Percentiles rank a stretch among this genome's conserved stretches.
Conservation (phyloP, 139 green algal genomes). For the Coelastrella sp. region DNA sequence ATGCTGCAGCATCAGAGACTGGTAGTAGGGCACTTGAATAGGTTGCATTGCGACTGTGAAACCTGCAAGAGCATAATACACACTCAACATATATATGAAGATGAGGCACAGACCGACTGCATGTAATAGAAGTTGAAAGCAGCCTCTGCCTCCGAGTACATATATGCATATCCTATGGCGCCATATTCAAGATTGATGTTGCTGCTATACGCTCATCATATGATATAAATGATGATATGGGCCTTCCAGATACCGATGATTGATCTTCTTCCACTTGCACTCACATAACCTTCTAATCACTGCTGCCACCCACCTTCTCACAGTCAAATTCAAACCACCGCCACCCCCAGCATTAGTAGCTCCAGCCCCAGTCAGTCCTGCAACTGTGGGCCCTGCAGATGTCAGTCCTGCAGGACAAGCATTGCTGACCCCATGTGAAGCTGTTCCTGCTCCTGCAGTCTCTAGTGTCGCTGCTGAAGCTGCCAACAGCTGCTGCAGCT, state of each 20-base stretch:
- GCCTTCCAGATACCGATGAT: not conserved
- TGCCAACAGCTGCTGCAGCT: not conserved
- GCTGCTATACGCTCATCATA: no score
- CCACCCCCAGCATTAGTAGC: not conserved
- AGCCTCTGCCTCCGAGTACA: no score
- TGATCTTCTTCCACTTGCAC: not conserved
- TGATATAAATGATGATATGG: no score
- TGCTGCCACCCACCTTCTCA: not conserved
- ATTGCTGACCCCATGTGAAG: no score
- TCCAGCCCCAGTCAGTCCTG: no score
- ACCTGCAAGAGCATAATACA: no score
- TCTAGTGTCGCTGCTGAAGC: not conserved
- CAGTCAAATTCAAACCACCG: not conserved
- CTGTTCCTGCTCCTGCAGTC: not conserved
- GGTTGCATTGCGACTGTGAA: not conserved
- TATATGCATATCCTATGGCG: no score
- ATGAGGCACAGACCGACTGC: no score
- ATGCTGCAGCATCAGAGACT: not conserved
- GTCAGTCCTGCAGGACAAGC: not conserved
- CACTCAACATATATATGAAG: no score
- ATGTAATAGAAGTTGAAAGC: no score
- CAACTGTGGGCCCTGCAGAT: not conserved
- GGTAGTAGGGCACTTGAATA: not conserved
- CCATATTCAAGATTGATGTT: no score
- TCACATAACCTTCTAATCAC: not conserved